Evolutionary conservation across 371 early-diverging fungal genomes (phyloP).

Genomic region (Mucor plumbeus): DNA sequence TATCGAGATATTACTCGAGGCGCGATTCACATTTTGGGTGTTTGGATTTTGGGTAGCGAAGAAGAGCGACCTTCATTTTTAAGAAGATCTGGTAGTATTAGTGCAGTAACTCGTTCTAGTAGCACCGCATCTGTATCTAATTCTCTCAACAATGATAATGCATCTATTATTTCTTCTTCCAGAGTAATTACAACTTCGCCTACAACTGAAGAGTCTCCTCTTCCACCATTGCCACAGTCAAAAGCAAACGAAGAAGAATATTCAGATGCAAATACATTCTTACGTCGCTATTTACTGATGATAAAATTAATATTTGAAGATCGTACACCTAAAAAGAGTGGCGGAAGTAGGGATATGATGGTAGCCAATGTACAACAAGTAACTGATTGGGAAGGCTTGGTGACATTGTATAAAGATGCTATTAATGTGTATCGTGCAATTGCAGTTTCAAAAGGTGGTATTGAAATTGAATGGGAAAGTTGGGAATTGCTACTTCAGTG

Average conservation of each 20-base stretch:
- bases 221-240: constrained; percentile 1
- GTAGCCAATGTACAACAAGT: constrained; percentile 29
- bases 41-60: constrained; percentile 72
- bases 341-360: constrained; percentile 13
- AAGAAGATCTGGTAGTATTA: constrained; percentile 47
- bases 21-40: constrained; percentile 73
- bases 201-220: constrained; percentile 12
- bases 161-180: constrained; percentile 4
- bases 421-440: constrained; percentile 68
- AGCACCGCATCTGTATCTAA: constrained; percentile 41
- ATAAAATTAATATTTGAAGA: constrained; percentile 60
- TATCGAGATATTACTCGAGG: constrained; percentile 72
- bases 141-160: constrained; percentile 1
- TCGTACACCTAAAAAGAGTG: constrained; percentile 9
- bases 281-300: constrained; percentile 64
- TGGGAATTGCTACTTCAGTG: constrained; percentile 62
- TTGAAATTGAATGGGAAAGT: constrained; percentile 66
- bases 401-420: constrained; percentile 60
- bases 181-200: constrained; percentile 21
- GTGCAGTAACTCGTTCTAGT: constrained; percentile 44
- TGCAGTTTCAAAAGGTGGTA: constrained; percentile 56
- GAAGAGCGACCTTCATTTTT: constrained; percentile 72
- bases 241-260: constrained; percentile 12
- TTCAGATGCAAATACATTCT: constrained; percentile 60
- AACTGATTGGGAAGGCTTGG: constrained; percentile 59